These are phyloP conservation scores for Fusarium torulosum DNA, from an alignment of 2,329 filamentous ascomycete genomes.

Conservation along the genomic window DNA sequence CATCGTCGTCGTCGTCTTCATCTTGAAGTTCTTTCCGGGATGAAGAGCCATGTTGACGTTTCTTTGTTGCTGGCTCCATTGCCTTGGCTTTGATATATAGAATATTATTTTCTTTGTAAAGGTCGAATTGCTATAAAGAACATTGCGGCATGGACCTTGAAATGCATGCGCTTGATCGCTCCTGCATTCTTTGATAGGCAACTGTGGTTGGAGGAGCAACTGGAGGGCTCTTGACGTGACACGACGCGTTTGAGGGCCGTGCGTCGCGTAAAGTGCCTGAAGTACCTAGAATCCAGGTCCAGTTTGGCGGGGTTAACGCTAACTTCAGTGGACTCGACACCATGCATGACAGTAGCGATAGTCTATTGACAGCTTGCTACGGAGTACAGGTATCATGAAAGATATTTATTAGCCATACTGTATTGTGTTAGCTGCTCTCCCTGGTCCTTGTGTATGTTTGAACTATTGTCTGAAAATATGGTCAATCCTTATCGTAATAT, in stretches of 20 bases:
- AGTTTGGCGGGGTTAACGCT: conserved; percentile 30
- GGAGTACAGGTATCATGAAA: background rate
- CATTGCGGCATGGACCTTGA: background rate
- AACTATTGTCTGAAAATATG: background rate
- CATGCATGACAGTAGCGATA: background rate
- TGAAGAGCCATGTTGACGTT: conserved; percentile 65
- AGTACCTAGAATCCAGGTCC: background rate
- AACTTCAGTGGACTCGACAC: conserved; percentile 2
- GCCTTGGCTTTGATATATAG: background rate
- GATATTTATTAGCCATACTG: too few species aligned
- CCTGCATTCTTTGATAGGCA: conserved; percentile 24
- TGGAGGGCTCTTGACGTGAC: conserved; percentile 25
- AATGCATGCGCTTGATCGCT: conserved; percentile 1
- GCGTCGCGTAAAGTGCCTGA: conserved; percentile 43
- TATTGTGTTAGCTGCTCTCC: background rate
- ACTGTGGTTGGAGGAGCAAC: conserved; percentile 49
- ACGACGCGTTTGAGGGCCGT: conserved; percentile 24
- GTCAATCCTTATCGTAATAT: background rate
- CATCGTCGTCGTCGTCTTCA: conserved; percentile 60
- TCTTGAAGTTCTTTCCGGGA: conserved; percentile 47
- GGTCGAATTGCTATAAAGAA: background rate
- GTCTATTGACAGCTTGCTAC: background rate
- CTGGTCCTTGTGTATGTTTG: background rate
- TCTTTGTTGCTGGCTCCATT: conserved; percentile 73
- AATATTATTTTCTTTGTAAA: background rate